phyloP scores from a whole-genome alignment of 1,284 basidiomycete species.

The Trametes polyzona region DNA sequence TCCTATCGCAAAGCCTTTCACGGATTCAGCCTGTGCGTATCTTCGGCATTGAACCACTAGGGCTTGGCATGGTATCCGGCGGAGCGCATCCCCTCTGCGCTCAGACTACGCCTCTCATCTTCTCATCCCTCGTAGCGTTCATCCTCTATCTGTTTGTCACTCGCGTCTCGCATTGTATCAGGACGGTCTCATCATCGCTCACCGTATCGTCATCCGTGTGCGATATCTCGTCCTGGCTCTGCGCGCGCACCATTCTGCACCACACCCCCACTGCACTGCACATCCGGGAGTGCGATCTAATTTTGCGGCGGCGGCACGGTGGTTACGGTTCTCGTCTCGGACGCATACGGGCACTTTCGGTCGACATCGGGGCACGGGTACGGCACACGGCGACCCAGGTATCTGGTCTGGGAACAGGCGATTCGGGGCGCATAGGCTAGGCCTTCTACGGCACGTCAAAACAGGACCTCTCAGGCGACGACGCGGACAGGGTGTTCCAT shows the following conservation, averaged over 20 bases:
- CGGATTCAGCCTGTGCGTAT: not conserved
- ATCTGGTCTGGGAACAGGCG: not conserved
- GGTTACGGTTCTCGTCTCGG: not conserved
- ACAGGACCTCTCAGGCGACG: not conserved
- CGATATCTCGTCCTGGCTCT: not conserved
- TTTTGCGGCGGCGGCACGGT: too few species aligned
- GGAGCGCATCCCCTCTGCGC: not conserved
- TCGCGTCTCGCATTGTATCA: constrained; percentile 4
- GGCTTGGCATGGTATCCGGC: constrained; percentile 2
- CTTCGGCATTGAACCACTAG: not conserved
- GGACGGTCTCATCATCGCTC: not conserved
- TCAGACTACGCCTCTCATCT: not conserved
- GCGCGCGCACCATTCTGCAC: not conserved
- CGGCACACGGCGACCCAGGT: not conserved
- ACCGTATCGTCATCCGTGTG: not conserved
- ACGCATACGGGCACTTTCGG: not conserved
- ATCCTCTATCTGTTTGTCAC: not conserved
- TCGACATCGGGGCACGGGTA: not conserved
- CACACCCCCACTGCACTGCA: not conserved
- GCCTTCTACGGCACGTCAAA: too few species aligned
- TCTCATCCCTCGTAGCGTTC: not conserved
- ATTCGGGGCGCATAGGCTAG: not conserved
- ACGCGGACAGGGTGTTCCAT: not conserved
- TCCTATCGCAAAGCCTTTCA: not conserved
- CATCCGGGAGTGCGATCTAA: too few species aligned